phyloP scores from a whole-genome alignment of 768 basidiomycete genomes.

The Russula earlei region DNA sequence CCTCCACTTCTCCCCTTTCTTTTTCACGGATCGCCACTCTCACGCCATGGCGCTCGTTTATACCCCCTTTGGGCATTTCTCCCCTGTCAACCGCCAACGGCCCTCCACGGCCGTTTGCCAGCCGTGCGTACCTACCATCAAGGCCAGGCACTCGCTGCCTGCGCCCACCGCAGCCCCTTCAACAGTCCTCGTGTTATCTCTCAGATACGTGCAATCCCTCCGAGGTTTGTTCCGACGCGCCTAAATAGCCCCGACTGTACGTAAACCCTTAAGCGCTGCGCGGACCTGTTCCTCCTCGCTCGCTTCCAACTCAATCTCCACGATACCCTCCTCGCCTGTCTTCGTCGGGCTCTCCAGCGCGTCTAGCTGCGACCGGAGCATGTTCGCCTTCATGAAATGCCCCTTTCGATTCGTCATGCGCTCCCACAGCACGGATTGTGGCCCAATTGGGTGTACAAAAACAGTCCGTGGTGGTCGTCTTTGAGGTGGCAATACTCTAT shows the following conservation, averaged over 20 bases:
- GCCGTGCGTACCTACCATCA: too few species aligned
- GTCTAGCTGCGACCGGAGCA: constrained; percentile 72
- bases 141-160: too few species aligned
- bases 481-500: constrained; percentile 28
- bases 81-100: too few species aligned
- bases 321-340: constrained; percentile 54
- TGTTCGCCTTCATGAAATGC: constrained; percentile 77
- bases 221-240: too few species aligned
- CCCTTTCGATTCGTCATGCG: constrained; percentile 56
- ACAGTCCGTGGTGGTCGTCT: constrained; percentile 41
- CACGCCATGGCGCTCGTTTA: too few species aligned
- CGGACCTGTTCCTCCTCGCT: constrained; percentile 48
- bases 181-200: too few species aligned
- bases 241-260: constrained; percentile 9
- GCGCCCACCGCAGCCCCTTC: too few species aligned
- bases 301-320: constrained; percentile 45
- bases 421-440: constrained; percentile 43
- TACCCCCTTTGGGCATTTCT: too few species aligned
- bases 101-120: too few species aligned
- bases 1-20: too few species aligned
- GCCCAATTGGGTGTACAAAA: constrained; percentile 74
- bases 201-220: too few species aligned
- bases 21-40: too few species aligned
- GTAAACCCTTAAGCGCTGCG: constrained; percentile 36
- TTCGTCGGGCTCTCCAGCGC: constrained; percentile 58